These are phyloP conservation scores for Fusarium staphyleae DNA, from an alignment of 2,329 filamentous ascomycete species.

Conservation along the genomic window DNA sequence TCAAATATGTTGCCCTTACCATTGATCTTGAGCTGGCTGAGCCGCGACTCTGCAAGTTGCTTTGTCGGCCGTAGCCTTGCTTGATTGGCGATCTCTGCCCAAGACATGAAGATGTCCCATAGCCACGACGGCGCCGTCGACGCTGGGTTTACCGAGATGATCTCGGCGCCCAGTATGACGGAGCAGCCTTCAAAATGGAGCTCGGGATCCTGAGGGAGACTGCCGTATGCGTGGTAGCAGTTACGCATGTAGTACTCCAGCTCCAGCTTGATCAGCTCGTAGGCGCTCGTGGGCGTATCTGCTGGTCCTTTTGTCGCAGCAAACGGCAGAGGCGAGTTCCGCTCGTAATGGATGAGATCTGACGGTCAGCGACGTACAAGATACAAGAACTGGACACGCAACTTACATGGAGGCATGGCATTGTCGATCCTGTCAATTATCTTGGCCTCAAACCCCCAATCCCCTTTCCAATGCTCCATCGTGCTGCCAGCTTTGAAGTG, in stretches of 20 bases:
- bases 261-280: conserved; percentile 31
- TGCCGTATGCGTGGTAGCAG: conserved; percentile 8
- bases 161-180: conserved; percentile 21
- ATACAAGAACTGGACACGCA: fast-evolving
- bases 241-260: conserved; percentile 31
- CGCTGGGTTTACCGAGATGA: conserved; percentile 23
- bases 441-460: conserved; percentile 52
- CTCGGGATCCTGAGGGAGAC: conserved; percentile 16
- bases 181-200: conserved; percentile 32
- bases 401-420: conserved; percentile 51
- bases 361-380: not conserved
- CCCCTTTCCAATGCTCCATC: conserved; percentile 54
- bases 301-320: conserved; percentile 30
- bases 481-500: conserved; percentile 52
- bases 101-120: conserved; percentile 33
- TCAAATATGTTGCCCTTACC: conserved; percentile 33
- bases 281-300: conserved; percentile 33
- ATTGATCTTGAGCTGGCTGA: conserved; percentile 30
- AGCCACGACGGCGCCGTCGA: conserved; percentile 22
- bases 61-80: conserved; percentile 23
- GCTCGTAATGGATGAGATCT: conserved; percentile 37
- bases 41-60: conserved; percentile 16
- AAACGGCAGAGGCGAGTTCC: conserved; percentile 28
- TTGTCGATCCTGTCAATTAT: conserved; percentile 52
- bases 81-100: conserved; percentile 22